phyloP scores from a whole-genome alignment of 192 early-diverging fungal species.

The Jimgerdemannia flammicorona region DNA sequence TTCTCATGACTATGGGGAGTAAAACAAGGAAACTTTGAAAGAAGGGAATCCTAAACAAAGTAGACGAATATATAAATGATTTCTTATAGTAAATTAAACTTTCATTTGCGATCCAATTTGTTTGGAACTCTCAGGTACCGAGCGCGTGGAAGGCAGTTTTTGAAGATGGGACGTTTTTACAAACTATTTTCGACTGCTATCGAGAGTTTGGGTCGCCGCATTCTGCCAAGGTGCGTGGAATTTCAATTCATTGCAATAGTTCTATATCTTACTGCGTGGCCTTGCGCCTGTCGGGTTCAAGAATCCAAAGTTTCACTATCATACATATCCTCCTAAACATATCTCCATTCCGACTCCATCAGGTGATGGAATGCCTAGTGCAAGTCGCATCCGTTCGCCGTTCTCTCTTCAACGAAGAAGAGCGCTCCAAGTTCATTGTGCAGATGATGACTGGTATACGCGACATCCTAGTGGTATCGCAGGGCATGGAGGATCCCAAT shows the following conservation, averaged over 20 bases:
- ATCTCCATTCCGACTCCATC: slow-evolving; percentile 4
- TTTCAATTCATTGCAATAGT: too few relatives aligned
- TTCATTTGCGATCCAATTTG: too few relatives aligned
- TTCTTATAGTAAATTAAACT: too few relatives aligned
- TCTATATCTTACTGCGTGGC: too few relatives aligned
- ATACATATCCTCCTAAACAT: not conserved
- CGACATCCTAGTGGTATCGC: slow-evolving; percentile 56
- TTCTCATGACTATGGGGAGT: not conserved
- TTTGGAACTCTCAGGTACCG: slow-evolving; percentile 55
- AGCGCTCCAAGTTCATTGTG: slow-evolving; percentile 63
- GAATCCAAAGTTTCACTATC: not conserved
- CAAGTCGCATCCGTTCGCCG: slow-evolving; percentile 77
- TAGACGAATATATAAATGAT: too few relatives aligned
- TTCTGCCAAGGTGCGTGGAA: slow-evolving; percentile 34
- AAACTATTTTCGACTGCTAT: slow-evolving; percentile 70
- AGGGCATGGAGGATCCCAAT: slow-evolving; percentile 65
- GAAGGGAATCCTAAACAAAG: too few relatives aligned
- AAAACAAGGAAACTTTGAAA: too few relatives aligned
- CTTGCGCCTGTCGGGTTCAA: too few relatives aligned
- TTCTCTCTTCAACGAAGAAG: slow-evolving; percentile 80
- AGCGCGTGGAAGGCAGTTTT: slow-evolving; percentile 74
- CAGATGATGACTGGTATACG: slow-evolving; percentile 66
- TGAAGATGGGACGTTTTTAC: slow-evolving; percentile 65
- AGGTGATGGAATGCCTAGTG: slow-evolving; percentile 79
- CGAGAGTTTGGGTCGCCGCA: slow-evolving; percentile 50